Conservation (phyloP, 164 flowering plant genomes). For the Nelumbo lutea region DNA sequence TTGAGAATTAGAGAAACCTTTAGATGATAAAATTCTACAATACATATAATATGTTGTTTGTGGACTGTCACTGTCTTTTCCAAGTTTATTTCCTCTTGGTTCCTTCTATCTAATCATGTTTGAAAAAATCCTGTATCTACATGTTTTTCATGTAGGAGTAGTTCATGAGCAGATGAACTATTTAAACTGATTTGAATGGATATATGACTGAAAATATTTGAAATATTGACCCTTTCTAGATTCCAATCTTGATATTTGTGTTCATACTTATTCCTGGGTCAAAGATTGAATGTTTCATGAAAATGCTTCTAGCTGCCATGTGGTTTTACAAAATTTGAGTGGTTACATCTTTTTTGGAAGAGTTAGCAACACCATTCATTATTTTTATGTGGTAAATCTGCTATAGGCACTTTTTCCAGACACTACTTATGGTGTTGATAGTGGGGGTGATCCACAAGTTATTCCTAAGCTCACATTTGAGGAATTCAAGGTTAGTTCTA, state of each 20-base stretch:
- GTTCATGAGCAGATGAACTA: background rate
- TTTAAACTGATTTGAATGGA: background rate
- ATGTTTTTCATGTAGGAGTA: background rate
- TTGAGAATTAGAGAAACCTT: too few species aligned
- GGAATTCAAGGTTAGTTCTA: constrained; percentile 78
- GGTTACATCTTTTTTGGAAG: background rate
- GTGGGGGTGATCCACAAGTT: constrained; percentile 96
- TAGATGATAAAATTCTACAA: too few species aligned
- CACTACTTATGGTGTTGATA: constrained; percentile 96
- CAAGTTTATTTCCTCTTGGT: too few species aligned
- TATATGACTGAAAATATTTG: background rate
- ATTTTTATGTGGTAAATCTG: background rate
- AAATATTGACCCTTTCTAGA: background rate
- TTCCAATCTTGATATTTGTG: background rate
- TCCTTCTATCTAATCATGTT: too few species aligned
- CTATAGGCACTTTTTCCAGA: constrained; percentile 87
- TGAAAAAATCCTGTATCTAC: too few species aligned
- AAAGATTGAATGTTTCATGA: background rate
- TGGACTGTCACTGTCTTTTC: too few species aligned
- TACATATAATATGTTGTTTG: too few species aligned
- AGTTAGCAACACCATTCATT: background rate
- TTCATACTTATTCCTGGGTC: background rate
- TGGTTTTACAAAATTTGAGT: background rate
- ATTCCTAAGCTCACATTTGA: constrained; percentile 90
- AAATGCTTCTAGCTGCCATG: background rate